Conservation (phyloP, 139 green algal species). For the Volvox reticuliferus region DNA sequence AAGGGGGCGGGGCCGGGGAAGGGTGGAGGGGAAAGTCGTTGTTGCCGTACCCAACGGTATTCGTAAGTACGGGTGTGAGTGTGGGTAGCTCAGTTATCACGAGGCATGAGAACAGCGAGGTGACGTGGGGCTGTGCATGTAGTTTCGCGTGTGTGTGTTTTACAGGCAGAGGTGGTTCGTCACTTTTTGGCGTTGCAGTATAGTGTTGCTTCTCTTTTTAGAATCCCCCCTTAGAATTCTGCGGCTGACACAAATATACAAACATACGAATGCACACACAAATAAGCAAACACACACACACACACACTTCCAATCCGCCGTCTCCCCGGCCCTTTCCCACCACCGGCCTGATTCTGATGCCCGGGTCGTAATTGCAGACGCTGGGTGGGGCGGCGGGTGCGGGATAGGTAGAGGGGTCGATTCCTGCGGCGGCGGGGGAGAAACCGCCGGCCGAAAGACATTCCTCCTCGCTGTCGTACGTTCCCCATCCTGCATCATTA, state of each 20-base stretch:
- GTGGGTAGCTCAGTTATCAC: not conserved
- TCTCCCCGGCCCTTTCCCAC: not conserved
- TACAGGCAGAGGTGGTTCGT: not conserved
- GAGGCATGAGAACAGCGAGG: not conserved
- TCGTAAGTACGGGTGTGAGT: not conserved
- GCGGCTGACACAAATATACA: not conserved
- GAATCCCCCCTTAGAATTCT: too few species aligned
- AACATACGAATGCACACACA: not conserved
- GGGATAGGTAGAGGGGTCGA: conserved; percentile 45
- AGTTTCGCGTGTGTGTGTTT: too few species aligned
- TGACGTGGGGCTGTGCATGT: not conserved
- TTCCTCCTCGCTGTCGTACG: conserved; percentile 6
- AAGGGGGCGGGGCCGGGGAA: too few species aligned
- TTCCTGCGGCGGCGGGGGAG: conserved; percentile 6
- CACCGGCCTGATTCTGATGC: not conserved
- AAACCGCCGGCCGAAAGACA: conserved; percentile 27
- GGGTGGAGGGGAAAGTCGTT: not conserved
- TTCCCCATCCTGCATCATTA: conserved; percentile 21
- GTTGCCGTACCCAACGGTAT: not conserved
- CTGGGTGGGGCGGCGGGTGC: not conserved
- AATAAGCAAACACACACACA: too few species aligned
- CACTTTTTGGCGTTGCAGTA: too few species aligned
- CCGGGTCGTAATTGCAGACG: conserved; percentile 29
- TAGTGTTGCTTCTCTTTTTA: too few species aligned
- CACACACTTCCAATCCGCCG: too few species aligned